phyloP scores from a whole-genome alignment of 108 stramenopile genomes.

The Cyclotella cryptica region DNA sequence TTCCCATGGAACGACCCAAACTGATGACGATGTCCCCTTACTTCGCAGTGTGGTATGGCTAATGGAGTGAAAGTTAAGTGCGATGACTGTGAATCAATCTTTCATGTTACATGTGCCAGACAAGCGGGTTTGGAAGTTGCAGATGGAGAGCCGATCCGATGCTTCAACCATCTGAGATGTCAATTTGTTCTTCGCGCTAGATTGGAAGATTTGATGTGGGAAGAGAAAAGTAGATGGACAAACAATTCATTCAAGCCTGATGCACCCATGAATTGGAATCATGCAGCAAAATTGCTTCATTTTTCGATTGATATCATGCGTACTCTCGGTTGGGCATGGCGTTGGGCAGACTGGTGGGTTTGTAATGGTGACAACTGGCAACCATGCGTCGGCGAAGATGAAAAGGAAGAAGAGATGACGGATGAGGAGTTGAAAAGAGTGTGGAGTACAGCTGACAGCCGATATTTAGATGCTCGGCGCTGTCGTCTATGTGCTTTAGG shows the following conservation, averaged over 20 bases:
- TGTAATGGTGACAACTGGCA: slow-evolving; percentile 82
- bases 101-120: slow-evolving; percentile 83
- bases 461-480: slow-evolving; percentile 70
- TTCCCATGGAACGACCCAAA: too few species aligned
- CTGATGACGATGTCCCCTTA: too few species aligned
- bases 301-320: slow-evolving; percentile 66
- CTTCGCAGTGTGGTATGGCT: slow-evolving; percentile 75
- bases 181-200: slow-evolving; percentile 67
- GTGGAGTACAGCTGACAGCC: slow-evolving; percentile 66
- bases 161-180: slow-evolving; percentile 72
- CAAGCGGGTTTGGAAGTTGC: slow-evolving; percentile 82
- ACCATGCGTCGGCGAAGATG: slow-evolving; percentile 68
- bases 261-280: slow-evolving; percentile 60
- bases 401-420: slow-evolving; percentile 75
- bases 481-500: slow-evolving; percentile 85
- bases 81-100: slow-evolving; percentile 40
- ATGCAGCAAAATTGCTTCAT: slow-evolving; percentile 70
- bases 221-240: slow-evolving; percentile 46
- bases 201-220: slow-evolving; percentile 82
- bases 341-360: slow-evolving; percentile 94
- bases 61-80: slow-evolving; percentile 75
- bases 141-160: slow-evolving; percentile 52
- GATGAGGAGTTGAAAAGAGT: slow-evolving; percentile 79
- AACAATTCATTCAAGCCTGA: slow-evolving; percentile 22
- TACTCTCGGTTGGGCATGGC: slow-evolving; percentile 88